Conservation (phyloP, 164 flowering plant species). For the Vitis rotundifolia region DNA sequence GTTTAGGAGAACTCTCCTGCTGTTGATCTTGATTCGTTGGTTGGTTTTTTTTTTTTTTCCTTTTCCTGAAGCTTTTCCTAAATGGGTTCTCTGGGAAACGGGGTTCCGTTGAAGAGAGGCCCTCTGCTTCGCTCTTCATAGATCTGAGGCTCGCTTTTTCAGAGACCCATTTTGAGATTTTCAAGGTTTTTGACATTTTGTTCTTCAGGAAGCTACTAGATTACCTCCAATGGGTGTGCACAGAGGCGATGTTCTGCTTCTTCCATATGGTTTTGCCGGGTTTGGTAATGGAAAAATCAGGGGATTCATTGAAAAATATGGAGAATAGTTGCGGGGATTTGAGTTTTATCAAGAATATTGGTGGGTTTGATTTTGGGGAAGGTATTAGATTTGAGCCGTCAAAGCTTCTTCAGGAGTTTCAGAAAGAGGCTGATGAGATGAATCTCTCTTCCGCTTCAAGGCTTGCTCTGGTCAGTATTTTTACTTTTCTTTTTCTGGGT, state of each 20-base stretch:
- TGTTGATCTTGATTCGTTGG: background rate
- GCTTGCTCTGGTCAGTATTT: slow-evolving; percentile 78
- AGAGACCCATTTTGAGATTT: slow-evolving; percentile 75
- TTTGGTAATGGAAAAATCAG: slow-evolving; percentile 54
- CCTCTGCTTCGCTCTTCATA: slow-evolving; percentile 45
- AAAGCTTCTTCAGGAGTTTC: slow-evolving; percentile 57
- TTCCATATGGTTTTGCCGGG: slow-evolving; percentile 77
- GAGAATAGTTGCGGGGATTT: slow-evolving; percentile 29
- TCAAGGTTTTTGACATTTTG: slow-evolving; percentile 45
- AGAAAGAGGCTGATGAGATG: slow-evolving; percentile 35
- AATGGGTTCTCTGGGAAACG: slow-evolving; percentile 82
- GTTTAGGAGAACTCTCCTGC: background rate
- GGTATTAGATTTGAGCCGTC: slow-evolving; percentile 59
- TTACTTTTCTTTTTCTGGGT: background rate
- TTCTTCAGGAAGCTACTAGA: slow-evolving; percentile 68
- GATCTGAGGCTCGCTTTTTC: slow-evolving; percentile 34
- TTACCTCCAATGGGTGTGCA: slow-evolving; percentile 77
- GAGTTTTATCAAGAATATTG: slow-evolving; percentile 45
- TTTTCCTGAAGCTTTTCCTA: slow-evolving; percentile 10
- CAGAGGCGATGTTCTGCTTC: slow-evolving; percentile 62
- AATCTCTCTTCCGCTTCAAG: slow-evolving; percentile 32
- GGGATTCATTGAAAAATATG: slow-evolving; percentile 10
- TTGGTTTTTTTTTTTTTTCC: background rate
- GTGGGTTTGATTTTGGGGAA: slow-evolving; percentile 70
- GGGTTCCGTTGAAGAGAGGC: slow-evolving; percentile 56